Evolutionary conservation across 2,329 filamentous ascomycete species (phyloP).

Genomic region (Podosphaera aphanis): DNA sequence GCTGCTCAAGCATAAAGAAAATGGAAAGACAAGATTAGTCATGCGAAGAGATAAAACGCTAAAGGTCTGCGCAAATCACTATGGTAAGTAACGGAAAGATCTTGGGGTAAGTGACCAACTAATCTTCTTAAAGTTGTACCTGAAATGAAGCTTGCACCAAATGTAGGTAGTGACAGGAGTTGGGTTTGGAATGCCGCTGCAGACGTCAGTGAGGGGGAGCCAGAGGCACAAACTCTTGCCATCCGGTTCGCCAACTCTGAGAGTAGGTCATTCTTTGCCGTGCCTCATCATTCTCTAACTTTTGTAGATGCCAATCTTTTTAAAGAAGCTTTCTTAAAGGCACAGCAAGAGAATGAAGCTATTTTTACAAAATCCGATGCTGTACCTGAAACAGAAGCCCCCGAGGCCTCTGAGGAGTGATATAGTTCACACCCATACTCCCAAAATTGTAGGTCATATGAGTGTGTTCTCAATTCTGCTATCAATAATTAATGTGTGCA

Average conservation of each 20-base stretch:
- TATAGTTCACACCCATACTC: no score
- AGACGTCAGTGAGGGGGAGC: slow-evolving; percentile 93
- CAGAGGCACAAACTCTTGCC: slow-evolving; percentile 83
- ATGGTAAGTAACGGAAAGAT: slow-evolving; percentile 42
- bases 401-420: no score
- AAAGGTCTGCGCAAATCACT: slow-evolving; percentile 99
- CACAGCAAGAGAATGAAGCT: slow-evolving; percentile 84
- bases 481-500: no score
- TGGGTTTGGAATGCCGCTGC: slow-evolving; percentile 99
- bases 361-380: slow-evolving; percentile 46
- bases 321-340: slow-evolving; percentile 94
- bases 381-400: no score
- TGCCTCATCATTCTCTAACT: slow-evolving; percentile 1
- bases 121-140: slow-evolving; percentile 47
- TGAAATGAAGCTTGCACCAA: slow-evolving; percentile 96
- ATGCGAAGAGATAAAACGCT: slow-evolving; percentile 99
- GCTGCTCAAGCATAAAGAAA: slow-evolving; percentile 96
- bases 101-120: background rate
- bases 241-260: slow-evolving; percentile 96
- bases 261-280: slow-evolving; percentile 32
- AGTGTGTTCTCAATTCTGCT: no score
- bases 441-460: no score
- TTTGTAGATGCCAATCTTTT: slow-evolving; percentile 71
- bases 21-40: slow-evolving; percentile 87
- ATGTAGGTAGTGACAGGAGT: slow-evolving; percentile 90